These are phyloP conservation scores for Chaetomium sp. DNA, from an alignment of 2,329 filamentous ascomycete genomes.

Conservation along the genomic window DNA sequence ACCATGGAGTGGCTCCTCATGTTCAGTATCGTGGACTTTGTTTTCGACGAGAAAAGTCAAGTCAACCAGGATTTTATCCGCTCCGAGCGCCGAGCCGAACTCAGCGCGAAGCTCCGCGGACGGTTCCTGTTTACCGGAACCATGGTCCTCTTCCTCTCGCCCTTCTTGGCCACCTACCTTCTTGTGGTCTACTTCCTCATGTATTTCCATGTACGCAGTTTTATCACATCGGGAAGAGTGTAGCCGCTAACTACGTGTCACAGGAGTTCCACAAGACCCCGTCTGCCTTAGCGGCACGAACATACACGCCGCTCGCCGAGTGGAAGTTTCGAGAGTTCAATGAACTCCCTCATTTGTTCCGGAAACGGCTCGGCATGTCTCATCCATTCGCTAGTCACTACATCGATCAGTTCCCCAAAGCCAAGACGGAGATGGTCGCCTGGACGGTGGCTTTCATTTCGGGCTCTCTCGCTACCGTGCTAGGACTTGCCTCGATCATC, in stretches of 20 bases:
- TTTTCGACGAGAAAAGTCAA: slow-evolving; percentile 88
- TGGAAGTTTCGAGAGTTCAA: slow-evolving; percentile 99
- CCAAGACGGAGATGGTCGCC: slow-evolving; percentile 84
- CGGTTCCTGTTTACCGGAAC: slow-evolving; percentile 82
- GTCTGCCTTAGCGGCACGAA: slow-evolving; percentile 79
- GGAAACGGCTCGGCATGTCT: slow-evolving; percentile 88
- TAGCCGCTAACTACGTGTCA: neutral
- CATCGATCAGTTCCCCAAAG: slow-evolving; percentile 93
- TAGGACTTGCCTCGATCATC: slow-evolving; percentile 80
- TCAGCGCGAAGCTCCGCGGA: slow-evolving; percentile 76
- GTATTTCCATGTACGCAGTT: slow-evolving; percentile 76
- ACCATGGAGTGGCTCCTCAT: slow-evolving; percentile 92
- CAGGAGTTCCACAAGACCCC: slow-evolving; percentile 96
- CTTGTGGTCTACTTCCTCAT: slow-evolving; percentile 89
- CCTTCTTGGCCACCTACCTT: slow-evolving; percentile 84
- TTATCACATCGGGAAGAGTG: neutral
- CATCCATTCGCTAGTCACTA: slow-evolving; percentile 91
- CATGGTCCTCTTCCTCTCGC: slow-evolving; percentile 83
- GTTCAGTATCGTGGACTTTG: slow-evolving; percentile 87
- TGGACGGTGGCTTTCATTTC: slow-evolving; percentile 85
- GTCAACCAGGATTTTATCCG: slow-evolving; percentile 85
- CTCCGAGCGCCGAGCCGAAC: slow-evolving; percentile 73
- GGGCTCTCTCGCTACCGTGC: slow-evolving; percentile 81
- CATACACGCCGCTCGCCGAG: slow-evolving; percentile 90
- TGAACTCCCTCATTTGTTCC: slow-evolving; percentile 88